phyloP scores from a whole-genome alignment of 306 rosid species.

The Inga oerstediana region DNA sequence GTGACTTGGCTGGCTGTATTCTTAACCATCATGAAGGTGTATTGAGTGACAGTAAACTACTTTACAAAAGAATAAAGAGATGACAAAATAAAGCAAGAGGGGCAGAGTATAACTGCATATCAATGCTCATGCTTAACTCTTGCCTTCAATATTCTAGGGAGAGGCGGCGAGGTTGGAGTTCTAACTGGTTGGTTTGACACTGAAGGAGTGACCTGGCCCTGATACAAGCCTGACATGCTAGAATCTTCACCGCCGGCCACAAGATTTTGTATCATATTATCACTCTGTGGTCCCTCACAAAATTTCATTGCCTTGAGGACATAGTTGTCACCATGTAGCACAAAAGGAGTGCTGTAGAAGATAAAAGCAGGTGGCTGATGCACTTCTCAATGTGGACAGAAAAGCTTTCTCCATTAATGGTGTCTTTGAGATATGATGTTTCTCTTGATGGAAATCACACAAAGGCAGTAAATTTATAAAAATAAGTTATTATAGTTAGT shows the following conservation, averaged over 20 bases:
- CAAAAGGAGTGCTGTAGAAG: slow-evolving; percentile 87
- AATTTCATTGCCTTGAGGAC: slow-evolving; percentile 91
- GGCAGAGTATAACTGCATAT: slow-evolving; percentile 24
- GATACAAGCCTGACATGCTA: slow-evolving; percentile 68
- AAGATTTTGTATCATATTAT: slow-evolving; percentile 51
- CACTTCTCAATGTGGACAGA: too few species aligned
- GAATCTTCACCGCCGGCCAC: slow-evolving; percentile 77
- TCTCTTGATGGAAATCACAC: too few species aligned
- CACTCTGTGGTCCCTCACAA: slow-evolving; percentile 61
- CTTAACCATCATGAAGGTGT: too few species aligned
- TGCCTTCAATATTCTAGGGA: slow-evolving; percentile 91
- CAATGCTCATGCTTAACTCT: slow-evolving; percentile 88
- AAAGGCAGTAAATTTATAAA: too few species aligned
- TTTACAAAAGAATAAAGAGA: slow-evolving; percentile 70
- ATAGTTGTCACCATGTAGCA: slow-evolving; percentile 97
- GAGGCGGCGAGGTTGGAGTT: slow-evolving; percentile 85
- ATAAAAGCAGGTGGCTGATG: too few species aligned
- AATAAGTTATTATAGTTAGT: too few species aligned
- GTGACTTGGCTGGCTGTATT: too few species aligned
- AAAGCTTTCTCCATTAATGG: too few species aligned
- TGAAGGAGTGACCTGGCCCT: slow-evolving; percentile 53
- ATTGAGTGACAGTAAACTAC: too few species aligned
- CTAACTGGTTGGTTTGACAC: slow-evolving; percentile 51
- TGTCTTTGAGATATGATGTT: too few species aligned
- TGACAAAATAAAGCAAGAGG: slow-evolving; percentile 39